Base-by-base conservation (phyloP, 331 rosid species). In the Spiraea crenata region DNA sequence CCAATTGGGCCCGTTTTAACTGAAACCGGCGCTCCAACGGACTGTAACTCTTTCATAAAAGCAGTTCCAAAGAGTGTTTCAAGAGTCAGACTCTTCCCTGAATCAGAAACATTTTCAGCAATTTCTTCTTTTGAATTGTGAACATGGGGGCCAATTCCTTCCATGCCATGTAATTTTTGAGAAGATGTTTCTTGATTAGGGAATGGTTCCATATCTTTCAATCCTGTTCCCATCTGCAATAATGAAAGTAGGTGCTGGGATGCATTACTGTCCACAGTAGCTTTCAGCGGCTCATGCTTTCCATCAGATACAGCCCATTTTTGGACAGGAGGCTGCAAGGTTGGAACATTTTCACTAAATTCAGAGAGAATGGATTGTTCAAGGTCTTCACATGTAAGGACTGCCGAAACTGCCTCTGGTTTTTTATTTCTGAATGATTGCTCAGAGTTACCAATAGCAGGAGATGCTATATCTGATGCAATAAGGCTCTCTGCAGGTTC, bases 21-120 rank as follows among this genome's bases (percentile, higher is more conserved):
- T 64, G 99, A 95, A 75, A 95, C 96, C 42, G 99, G 99, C 6
- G 96, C 98, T 76, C 98, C 98, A 77, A 91, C 93, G 58, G 99
- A 83, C 25, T 95, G 99, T 76, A 95, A 80, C 80, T 91, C 99
- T 87, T 86, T 78, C 99, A 95, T 95, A 84, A 95, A 95, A 73
- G 96, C 96, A 78, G 96, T 82, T 51, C 99, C 99, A 86, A 95
- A 88, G 46, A 91, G 96, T 50, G 88, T 86, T 85, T 95, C 99
- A 63, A 95, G 86, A 11, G 98, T 95, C 63, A 89, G 81, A 66
- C 70, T 63, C 64, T 91, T 87, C 11, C 78, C 87, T 63, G 90
- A 67, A 75, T 83, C 76, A 41, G 98, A 79, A 74, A 74, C 69
- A 49, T 74, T 80, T 11, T 72, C 89, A 5, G 76, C 72, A 75